These are phyloP conservation scores for Nigrograna mackinnonii DNA, from an alignment of 2,329 filamentous ascomycete species.

Conservation along the genomic window DNA sequence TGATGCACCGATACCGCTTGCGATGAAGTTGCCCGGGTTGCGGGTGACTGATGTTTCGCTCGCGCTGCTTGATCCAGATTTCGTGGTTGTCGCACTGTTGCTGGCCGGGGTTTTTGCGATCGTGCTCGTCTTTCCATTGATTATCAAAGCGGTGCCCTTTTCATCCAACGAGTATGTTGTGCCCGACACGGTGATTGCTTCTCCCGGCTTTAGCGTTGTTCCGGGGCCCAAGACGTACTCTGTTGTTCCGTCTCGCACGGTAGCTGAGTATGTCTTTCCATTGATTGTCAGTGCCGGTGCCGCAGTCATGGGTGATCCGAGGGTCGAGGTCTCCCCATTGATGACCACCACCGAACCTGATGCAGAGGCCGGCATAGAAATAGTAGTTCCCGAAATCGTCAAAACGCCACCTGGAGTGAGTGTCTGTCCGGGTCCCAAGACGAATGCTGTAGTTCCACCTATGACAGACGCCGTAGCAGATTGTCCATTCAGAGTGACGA, in stretches of 20 bases:
- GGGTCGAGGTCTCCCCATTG: slow-evolving; percentile 28
- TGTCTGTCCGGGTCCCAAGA: slow-evolving; percentile 24
- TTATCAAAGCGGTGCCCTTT: slow-evolving; percentile 28
- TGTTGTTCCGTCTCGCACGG: slow-evolving; percentile 24
- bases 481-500: slow-evolving; percentile 15
- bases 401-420: slow-evolving; percentile 29
- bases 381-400: slow-evolving; percentile 31
- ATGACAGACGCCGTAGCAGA: slow-evolving; percentile 15
- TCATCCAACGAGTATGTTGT: slow-evolving; percentile 32
- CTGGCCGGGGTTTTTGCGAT: slow-evolving; percentile 25
- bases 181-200: slow-evolving; percentile 24
- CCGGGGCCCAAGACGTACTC: slow-evolving; percentile 25
- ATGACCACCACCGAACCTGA: slow-evolving; percentile 29
- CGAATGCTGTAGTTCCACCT: slow-evolving; percentile 26
- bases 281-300: slow-evolving; percentile 28
- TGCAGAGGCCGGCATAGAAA: slow-evolving; percentile 23
- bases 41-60: slow-evolving; percentile 7
- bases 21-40: slow-evolving; percentile 25
- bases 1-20: slow-evolving; percentile 25
- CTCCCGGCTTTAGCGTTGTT: slow-evolving; percentile 26
- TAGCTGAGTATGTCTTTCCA: slow-evolving; percentile 27
- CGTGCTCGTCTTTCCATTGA: slow-evolving; percentile 36
- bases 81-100: slow-evolving; percentile 28
- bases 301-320: slow-evolving; percentile 17
- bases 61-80: slow-evolving; percentile 8